Base-by-base conservation (phyloP, 2,329 filamentous ascomycete genomes). In the Sarocladiaceae sp. region DNA sequence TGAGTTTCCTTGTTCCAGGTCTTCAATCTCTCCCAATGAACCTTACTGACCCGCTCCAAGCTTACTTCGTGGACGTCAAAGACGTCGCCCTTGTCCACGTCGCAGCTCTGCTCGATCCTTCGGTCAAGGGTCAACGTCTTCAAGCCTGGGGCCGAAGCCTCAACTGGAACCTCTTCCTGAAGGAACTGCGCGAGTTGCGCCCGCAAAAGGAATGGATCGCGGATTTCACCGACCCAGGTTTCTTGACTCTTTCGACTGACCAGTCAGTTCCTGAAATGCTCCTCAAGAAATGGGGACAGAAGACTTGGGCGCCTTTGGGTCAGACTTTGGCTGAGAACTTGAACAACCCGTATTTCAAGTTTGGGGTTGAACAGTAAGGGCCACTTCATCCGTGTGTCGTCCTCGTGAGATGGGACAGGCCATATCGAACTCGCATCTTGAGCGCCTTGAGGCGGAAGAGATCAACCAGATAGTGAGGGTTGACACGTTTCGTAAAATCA, bases 131-230 rank as follows among this genome's bases (percentile, higher is more conserved):
- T 12, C 53, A 58, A 39, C 62, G 66, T 3, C 35, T 68, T 3
- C 60, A 62, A 35, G 58, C 58, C 3, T 68, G 59, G 54, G 61
- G 59, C 17, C 26, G 29, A n/a, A 17, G 26, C 20, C 37, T 26
- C 12, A 26, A 40, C 55, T 64, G 6, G 52, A 54, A 44, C 90
- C 18, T 96, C 75, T 44, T 83, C 78, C 17, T 75, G 74, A n/a
- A 91, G 80, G 64, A 95, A 77, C 56, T 80, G 68, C 0, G 86
- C 80, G 10, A 83, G 70, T 35, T 72, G 64, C 8, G 75, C 72
- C 48, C 48, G 6, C 17, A 50, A n/a, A 35, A 50, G 17, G 13
- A 50, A 57, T 87, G 86, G 42, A 76, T 72, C 52, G 63, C 64
- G 62, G 78, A 87, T 53, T 72, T 74, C 0, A 72, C 59, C 56